Evolutionary conservation across 768 basidiomycete genomes (phyloP), one percentile per base, ranked within the genome.

Genomic region (Pleurotus salmoneostramineus): DNA sequence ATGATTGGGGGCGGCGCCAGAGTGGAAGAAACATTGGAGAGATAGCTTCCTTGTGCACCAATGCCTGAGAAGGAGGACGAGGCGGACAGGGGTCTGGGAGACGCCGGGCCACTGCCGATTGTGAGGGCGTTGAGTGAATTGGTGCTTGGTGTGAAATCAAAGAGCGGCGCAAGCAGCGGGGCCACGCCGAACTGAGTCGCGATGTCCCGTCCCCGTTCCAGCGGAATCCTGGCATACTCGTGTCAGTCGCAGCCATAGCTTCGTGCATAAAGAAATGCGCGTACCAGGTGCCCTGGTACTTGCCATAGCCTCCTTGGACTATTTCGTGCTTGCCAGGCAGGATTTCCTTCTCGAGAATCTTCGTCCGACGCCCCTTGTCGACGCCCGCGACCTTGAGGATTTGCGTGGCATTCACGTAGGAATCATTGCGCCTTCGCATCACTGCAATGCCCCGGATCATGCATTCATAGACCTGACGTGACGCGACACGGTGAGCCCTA

Each of bases 261-360:
- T 58, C 33, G 45, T 65, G 44, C 36, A 50, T 40, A 47, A 36
- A 31, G 42, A 45, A 40, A 27, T 59, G 56, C 56, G 66, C 86
- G 68, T 67, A 96, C 96, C 97, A 99, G 57, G 96, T 98, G 62
- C 97, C 97, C 71, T 99, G 97, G 70, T 98, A 99, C 76, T 98
- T 96, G 27, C 97, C 97, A 69, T 98, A 98, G 33, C 97, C 97
- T 40, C 97, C 97, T 71, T 98, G 97, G 4, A 99, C 93, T 70
- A 98, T 98, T 72, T 99, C 96, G 72, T 97, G 93, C 72, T 90
- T 89, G 48, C 94, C 95, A 57, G 91, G 90, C 44, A 95, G 82
- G 61, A 99, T 93, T 75, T 99, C 96, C 72, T 95, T 97, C 80
- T 98, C 91, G 11, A 93, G 77, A 56, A 98, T 97, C 82, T 98